These are phyloP conservation scores for Purshia tridentata DNA, from an alignment of 306 rosid species.

Conservation along the genomic window DNA sequence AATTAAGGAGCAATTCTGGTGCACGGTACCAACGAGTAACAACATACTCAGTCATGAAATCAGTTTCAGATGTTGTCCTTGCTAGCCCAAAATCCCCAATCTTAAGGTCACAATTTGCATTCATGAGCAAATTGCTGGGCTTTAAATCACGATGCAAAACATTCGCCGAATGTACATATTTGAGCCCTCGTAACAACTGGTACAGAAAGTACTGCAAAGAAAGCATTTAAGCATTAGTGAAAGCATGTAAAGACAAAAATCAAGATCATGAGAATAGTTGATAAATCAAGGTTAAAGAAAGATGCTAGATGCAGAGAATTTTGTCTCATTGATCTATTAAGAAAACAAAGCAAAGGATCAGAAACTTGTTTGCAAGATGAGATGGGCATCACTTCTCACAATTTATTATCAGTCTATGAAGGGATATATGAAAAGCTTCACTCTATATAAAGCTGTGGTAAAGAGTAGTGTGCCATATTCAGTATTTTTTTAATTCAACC, in stretches of 20 bases:
- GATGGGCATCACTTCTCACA: neutral
- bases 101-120: slow-evolving; percentile 97
- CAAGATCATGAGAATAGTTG: neutral
- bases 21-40: slow-evolving; percentile 99
- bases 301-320: neutral
- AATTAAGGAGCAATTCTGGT: slow-evolving; percentile 89
- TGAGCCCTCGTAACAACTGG: slow-evolving; percentile 93
- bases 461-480: neutral
- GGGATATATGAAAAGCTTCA: neutral
- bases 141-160: slow-evolving; percentile 95
- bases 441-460: neutral
- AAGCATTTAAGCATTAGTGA: slow-evolving; percentile 28
- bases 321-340: neutral
- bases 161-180: slow-evolving; percentile 84
- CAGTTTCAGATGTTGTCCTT: slow-evolving; percentile 97
- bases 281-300: neutral
- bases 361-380: neutral
- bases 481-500: slow-evolving; percentile 15
- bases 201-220: slow-evolving; percentile 82
- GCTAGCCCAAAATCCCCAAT: slow-evolving; percentile 98
- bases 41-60: slow-evolving; percentile 97
- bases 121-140: slow-evolving; percentile 90
- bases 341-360: neutral
- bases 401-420: neutral
- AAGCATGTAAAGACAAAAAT: slow-evolving; percentile 21